phyloP scores from a whole-genome alignment of 1,139 yeast species.

The Candida albicans region DNA sequence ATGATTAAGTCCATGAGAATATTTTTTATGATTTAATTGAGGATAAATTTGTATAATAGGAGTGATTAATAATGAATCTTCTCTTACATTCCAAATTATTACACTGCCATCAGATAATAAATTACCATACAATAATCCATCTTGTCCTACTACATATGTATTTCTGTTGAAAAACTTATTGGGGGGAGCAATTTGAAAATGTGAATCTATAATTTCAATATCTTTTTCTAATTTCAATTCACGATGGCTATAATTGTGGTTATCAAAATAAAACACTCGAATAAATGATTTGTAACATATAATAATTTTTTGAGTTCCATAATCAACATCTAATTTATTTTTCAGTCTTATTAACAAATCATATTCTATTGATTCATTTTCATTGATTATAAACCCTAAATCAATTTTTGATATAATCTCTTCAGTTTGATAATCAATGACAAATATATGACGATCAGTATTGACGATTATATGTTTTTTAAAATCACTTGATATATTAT shows the following conservation, averaged over 20 bases:
- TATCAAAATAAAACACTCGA: conserved; percentile 26
- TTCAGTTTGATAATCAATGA: conserved; percentile 23
- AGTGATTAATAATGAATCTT: conserved; percentile 18
- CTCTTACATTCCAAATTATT: conserved; percentile 43
- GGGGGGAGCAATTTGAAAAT: conserved; percentile 17
- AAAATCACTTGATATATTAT: conserved; percentile 34
- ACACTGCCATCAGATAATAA: conserved; percentile 37
- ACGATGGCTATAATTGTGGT: conserved; percentile 5
- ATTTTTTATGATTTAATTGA: conserved; percentile 18
- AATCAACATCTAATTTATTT: conserved; percentile 47
- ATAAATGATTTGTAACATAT: conserved; percentile 27
- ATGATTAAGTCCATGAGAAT: conserved; percentile 16
- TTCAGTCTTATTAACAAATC: conserved; percentile 7
- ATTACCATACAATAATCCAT: conserved; percentile 40
- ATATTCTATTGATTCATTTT: conserved; percentile 6
- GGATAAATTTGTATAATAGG: conserved; percentile 25
- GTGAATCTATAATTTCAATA: conserved; percentile 21
- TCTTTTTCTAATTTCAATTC: conserved; percentile 16
- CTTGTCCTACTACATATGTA: conserved; percentile 30
- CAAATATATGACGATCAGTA: conserved; percentile 19
- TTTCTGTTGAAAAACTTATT: conserved; percentile 15
- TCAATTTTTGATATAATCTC: conserved; percentile 12
- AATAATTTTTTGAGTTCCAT: conserved; percentile 46
- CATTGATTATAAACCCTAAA: conserved; percentile 12
- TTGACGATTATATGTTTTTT: conserved; percentile 25